These are phyloP conservation scores for Lodderomyces pseudojiufengensis DNA, from an alignment of 1,139 yeast species.

Conservation along the genomic window DNA sequence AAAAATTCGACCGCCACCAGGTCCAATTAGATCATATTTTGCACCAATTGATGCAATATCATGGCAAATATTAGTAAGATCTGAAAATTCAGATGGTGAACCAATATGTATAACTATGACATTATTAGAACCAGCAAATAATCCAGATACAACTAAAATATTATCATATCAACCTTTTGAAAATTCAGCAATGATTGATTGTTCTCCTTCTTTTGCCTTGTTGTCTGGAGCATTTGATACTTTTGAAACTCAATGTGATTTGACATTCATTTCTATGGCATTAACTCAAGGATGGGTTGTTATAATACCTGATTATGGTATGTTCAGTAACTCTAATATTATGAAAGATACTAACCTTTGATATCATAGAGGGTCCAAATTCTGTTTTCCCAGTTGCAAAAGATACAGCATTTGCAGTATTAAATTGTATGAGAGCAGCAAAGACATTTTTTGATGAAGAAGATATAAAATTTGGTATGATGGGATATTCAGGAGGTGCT, in stretches of 20 bases:
- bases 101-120: constrained; percentile 32
- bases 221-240: constrained; percentile 20
- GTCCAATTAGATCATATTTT: constrained; percentile 13
- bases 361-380: constrained; percentile 27
- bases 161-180: constrained; percentile 33
- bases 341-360: constrained; percentile 11
- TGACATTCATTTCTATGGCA: constrained; percentile 14
- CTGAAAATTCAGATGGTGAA: constrained; percentile 29
- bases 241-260: constrained; percentile 21
- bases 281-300: constrained; percentile 25
- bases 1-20: constrained; percentile 14
- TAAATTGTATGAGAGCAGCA: constrained; percentile 27
- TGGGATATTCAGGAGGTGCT: constrained; percentile 40
- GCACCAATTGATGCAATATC: constrained; percentile 17
- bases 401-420: constrained; percentile 25
- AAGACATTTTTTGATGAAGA: constrained; percentile 22
- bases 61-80: constrained; percentile 33
- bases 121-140: constrained; percentile 29
- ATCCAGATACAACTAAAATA: constrained; percentile 26
- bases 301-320: no score
- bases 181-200: constrained; percentile 26
- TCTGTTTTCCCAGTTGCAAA: constrained; percentile 28
- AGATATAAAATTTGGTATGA: constrained; percentile 25
- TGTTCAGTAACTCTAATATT: no score
- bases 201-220: constrained; percentile 34